These are phyloP conservation scores for Pseudogymnoascus verrucosus DNA, from an alignment of 2,329 filamentous ascomycete species.

Conservation along the genomic window DNA sequence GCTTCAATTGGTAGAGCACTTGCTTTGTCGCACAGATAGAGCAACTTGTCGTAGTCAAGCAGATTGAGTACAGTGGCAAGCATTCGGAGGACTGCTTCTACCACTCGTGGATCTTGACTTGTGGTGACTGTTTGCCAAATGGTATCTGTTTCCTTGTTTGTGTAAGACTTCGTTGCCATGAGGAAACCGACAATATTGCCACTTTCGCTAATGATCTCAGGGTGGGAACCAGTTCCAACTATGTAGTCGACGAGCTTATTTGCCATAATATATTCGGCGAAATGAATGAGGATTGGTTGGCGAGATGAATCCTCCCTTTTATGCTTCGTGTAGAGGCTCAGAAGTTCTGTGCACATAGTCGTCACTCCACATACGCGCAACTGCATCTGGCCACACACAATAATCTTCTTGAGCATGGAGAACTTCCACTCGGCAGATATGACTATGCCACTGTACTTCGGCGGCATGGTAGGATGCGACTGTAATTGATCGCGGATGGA, in stretches of 20 bases:
- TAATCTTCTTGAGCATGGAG: slow-evolving; percentile 58
- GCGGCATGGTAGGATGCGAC: slow-evolving; percentile 29
- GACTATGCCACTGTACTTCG: slow-evolving; percentile 38
- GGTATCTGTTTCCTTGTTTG: slow-evolving; percentile 61
- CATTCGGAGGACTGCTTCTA: slow-evolving; percentile 70
- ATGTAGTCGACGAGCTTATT: slow-evolving; percentile 78
- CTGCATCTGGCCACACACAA: slow-evolving; percentile 84
- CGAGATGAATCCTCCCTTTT: slow-evolving; percentile 29
- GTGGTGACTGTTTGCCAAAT: slow-evolving; percentile 78
- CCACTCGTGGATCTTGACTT: slow-evolving; percentile 77
- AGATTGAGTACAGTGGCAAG: slow-evolving; percentile 40
- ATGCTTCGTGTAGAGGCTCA: slow-evolving; percentile 55
- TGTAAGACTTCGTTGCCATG: slow-evolving; percentile 69
- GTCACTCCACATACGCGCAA: slow-evolving; percentile 71
- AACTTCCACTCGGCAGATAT: slow-evolving; percentile 63
- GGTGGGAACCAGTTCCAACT: slow-evolving; percentile 82
- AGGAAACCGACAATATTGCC: slow-evolving; percentile 83
- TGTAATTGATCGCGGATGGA: slow-evolving; percentile 22
- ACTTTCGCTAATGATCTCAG: slow-evolving; percentile 75
- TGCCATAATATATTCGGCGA: slow-evolving; percentile 60
- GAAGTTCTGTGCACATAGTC: slow-evolving; percentile 63
- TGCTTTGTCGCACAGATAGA: slow-evolving; percentile 66
- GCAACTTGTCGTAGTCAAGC: slow-evolving; percentile 40
- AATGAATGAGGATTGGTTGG: slow-evolving; percentile 53
- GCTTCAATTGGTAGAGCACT: slow-evolving; percentile 52